Conservation (phyloP, 495 filamentous ascomycete species). For the Bryoglossum gracile region DNA sequence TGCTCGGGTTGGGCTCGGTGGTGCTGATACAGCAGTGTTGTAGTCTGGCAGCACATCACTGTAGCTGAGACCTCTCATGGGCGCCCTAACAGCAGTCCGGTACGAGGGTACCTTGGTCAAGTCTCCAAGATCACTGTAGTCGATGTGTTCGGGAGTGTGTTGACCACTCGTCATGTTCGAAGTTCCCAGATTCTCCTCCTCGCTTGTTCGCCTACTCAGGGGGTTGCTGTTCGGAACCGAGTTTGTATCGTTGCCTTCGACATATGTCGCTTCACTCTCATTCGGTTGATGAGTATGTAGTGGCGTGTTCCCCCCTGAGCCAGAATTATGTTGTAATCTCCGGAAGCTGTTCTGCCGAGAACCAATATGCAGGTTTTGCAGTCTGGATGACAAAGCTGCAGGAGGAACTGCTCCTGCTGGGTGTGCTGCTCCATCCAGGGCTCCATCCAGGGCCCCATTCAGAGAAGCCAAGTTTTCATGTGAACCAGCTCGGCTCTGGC, state of each 20-base stretch:
- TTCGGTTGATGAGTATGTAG: constrained; percentile 17
- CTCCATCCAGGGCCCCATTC: too few relatives aligned
- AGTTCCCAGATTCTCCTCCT: constrained; percentile 39
- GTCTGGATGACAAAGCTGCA: constrained; percentile 54
- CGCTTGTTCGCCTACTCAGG: constrained; percentile 45
- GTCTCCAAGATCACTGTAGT: constrained; percentile 53
- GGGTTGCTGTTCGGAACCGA: constrained; percentile 22
- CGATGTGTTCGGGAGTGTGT: constrained; percentile 55
- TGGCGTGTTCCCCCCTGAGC: constrained; percentile 23
- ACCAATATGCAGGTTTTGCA: constrained; percentile 51
- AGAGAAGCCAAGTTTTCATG: constrained; percentile 62
- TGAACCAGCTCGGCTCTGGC: constrained; percentile 69
- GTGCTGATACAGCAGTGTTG: constrained; percentile 35
- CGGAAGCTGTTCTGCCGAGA: constrained; percentile 23
- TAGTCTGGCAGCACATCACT: constrained; percentile 45
- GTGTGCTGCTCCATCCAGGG: constrained; percentile 21
- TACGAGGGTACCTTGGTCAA: constrained; percentile 77
- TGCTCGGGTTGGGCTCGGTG: constrained; percentile 6
- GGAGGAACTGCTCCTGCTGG: constrained; percentile 46
- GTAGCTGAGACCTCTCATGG: constrained; percentile 41
- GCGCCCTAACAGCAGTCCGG: constrained; percentile 61
- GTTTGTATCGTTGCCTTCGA: constrained; percentile 33
- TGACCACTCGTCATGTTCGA: constrained; percentile 38
- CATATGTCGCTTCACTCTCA: constrained; percentile 27
- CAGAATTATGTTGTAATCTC: constrained; percentile 16